Evolutionary conservation across 371 early-diverging fungal genomes (phyloP).

Genomic region (Mortierella sp.): DNA sequence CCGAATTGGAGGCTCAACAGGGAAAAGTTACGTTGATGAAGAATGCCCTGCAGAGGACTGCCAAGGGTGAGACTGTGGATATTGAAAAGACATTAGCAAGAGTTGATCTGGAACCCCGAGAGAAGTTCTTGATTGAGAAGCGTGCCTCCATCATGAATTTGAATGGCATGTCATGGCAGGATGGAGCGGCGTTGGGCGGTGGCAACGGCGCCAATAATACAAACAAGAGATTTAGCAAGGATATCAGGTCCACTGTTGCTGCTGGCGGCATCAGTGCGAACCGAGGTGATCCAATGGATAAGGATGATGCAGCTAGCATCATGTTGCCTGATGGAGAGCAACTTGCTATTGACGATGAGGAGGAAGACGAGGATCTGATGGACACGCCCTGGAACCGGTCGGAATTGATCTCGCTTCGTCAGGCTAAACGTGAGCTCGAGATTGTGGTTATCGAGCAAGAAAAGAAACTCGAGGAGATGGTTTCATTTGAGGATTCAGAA

Average conservation of each 20-base stretch:
- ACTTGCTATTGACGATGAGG: slow-evolving; percentile 32
- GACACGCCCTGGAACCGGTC: slow-evolving; percentile 35
- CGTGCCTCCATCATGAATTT: slow-evolving; percentile 40
- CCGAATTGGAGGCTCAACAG: slow-evolving; percentile 42
- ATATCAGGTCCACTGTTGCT: background rate
- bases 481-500: slow-evolving; percentile 58
- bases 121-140: slow-evolving; percentile 45
- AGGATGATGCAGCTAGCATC: slow-evolving; percentile 21
- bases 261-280: background rate
- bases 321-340: slow-evolving; percentile 26
- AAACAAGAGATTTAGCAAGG: slow-evolving; percentile 9
- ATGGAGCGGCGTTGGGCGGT: slow-evolving; percentile 10
- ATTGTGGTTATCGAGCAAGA: slow-evolving; percentile 56
- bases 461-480: slow-evolving; percentile 34
- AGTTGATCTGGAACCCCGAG: slow-evolving; percentile 29
- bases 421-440: slow-evolving; percentile 57
- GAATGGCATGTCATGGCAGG: slow-evolving; percentile 17
- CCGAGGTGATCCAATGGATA: background rate
- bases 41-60: slow-evolving; percentile 34
- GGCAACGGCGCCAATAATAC: background rate
- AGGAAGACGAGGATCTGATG: slow-evolving; percentile 22
- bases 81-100: slow-evolving; percentile 17
- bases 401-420: slow-evolving; percentile 41
- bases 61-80: slow-evolving; percentile 34
- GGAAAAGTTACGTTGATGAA: slow-evolving; percentile 37